Evolutionary conservation across 345 rosid species (phyloP).

Genomic region (Mallotus nudiflorus): DNA sequence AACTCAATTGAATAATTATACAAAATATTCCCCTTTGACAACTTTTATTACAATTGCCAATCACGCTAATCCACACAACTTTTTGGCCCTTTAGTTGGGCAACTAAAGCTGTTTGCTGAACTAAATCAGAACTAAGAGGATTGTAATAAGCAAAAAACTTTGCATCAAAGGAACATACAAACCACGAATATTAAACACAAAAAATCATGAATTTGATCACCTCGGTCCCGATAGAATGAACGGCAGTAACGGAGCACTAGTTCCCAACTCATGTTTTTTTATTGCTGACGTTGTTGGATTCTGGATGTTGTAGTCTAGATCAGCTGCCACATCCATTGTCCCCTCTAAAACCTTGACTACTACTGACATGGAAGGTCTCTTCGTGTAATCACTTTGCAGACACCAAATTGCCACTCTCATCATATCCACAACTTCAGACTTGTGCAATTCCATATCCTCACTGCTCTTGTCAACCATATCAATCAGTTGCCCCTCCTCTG

Average conservation of each 20-base stretch:
- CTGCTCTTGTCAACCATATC: constrained; percentile 56
- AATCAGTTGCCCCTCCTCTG: constrained; percentile 42
- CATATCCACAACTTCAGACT: constrained; percentile 54
- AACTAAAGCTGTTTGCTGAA: no score
- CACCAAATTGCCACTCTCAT: constrained; percentile 63
- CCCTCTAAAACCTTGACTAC: constrained; percentile 77
- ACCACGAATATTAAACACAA: no score
- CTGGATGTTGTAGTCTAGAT: neutral
- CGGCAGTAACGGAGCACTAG: neutral
- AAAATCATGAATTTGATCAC: no score
- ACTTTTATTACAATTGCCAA: no score
- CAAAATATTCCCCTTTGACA: no score
- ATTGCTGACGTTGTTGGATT: neutral
- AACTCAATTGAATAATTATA: no score
- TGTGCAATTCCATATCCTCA: constrained; percentile 47
- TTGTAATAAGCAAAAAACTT: no score
- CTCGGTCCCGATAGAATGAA: constrained; percentile 12
- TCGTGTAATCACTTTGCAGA: constrained; percentile 64
- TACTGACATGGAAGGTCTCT: constrained; percentile 69
- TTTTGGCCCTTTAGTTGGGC: no score
- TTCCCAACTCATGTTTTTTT: no score
- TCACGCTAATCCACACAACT: no score
- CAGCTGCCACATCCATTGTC: constrained; percentile 45
- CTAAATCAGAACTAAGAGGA: no score
- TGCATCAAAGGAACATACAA: no score